Percentiles rank a stretch among this genome's conserved stretches.
phyloP scores from a whole-genome alignment of 2,329 filamentous ascomycete species.

The Fulvia fulva region DNA sequence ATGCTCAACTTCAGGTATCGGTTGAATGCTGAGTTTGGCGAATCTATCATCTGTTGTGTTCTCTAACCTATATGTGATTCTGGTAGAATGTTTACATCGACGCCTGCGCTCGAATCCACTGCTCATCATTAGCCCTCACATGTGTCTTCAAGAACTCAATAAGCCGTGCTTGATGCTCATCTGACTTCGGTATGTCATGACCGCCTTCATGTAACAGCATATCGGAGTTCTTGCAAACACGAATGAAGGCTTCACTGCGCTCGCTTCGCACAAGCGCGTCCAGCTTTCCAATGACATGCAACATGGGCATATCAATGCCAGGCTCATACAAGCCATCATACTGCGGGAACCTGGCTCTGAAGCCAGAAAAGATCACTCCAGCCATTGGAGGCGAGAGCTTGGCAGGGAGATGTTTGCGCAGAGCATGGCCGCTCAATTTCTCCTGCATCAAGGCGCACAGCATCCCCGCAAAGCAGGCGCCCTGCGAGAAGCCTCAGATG shows the following conservation, averaged over 20 bases:
- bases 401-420: slow-evolving; percentile 10
- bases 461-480: slow-evolving; percentile 22
- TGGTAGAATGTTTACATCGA: slow-evolving; percentile 5
- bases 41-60: too few relatives aligned
- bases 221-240: slow-evolving; percentile 12
- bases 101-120: neutral
- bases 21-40: too few relatives aligned
- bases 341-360: slow-evolving; percentile 17
- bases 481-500: slow-evolving; percentile 20
- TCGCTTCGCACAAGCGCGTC: slow-evolving; percentile 19
- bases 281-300: slow-evolving; percentile 21
- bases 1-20: too few relatives aligned
- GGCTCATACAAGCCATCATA: slow-evolving; percentile 21
- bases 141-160: slow-evolving; percentile 14
- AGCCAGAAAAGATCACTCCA: slow-evolving; percentile 21
- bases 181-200: slow-evolving; percentile 22
- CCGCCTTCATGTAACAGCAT: slow-evolving; percentile 16
- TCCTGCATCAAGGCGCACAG: slow-evolving; percentile 17
- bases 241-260: slow-evolving; percentile 19
- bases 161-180: slow-evolving; percentile 14
- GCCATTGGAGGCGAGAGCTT: slow-evolving; percentile 8
- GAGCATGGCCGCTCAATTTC: slow-evolving; percentile 4
- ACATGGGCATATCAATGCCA: slow-evolving; percentile 18
- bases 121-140: neutral
- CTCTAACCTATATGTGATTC: neutral